Base-by-base conservation (phyloP, 2,329 filamentous ascomycete genomes). In the Trichoderma harzianum region DNA sequence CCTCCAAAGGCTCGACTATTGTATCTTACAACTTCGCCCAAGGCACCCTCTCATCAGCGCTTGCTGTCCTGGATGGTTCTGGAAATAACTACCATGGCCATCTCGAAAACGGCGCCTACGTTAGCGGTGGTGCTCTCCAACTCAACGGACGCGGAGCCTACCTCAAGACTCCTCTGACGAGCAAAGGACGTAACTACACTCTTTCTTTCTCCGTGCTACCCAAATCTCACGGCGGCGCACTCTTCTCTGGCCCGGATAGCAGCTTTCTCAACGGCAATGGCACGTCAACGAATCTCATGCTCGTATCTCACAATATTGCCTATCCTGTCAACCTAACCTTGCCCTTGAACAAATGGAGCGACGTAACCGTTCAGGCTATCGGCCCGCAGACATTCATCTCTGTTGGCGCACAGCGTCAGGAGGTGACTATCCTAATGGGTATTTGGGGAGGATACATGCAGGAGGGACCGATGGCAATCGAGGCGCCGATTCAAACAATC, bases 141-240 rank as follows among this genome's bases (percentile, higher is more conserved):
- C 74, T 86, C 28, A 75, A 77, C 3, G 72, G 78, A 0, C 72
- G 76, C 1, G 87, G 86, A 75, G 67, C 67, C 63, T 78, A 78
- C 4, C 72, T 88, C 4, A 77, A 73, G 5, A 88, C 86, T 0
- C 86, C 86, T 0, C 76, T 88, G 3, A 78, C 78, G 0, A 86
- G 84, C 61, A 90, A 90, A 76, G 88, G 88, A 3, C 82, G 86
- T 72, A 82, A 88, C 75, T 89, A 89, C 77, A 88, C 84, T 0
- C 81, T 90, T 1, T 81, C 83, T 0, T 82, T 89, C 16, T 79
- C 81, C 1, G 75, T 86, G 1, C 77, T 74, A 11, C 73, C 73
- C 2, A 62, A 63, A 14, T 57, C 47, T n/a, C n/a, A 39, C 11
- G 69, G 70, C n/a, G 73, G 73, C 7, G 60, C 43, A 32, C 72